Conservation (phyloP, 805 yeast species). For the Kuraishia piskuri region DNA sequence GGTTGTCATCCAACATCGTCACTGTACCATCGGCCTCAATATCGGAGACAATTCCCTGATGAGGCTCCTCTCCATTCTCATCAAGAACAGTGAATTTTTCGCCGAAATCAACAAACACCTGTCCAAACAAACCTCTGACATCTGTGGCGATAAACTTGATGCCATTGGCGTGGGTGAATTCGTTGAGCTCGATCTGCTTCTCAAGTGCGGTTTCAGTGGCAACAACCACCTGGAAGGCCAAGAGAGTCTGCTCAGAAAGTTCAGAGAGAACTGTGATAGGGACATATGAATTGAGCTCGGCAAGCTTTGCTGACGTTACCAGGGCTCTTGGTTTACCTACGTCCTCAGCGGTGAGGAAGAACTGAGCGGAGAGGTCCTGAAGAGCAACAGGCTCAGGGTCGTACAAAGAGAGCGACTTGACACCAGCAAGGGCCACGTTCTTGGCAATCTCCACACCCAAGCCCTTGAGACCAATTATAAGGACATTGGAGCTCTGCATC, state of each 20-base stretch:
- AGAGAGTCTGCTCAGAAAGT: constrained; percentile 44
- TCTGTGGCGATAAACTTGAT: constrained; percentile 80
- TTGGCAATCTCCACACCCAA: constrained; percentile 95
- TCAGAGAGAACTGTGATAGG: constrained; percentile 64
- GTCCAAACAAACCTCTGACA: constrained; percentile 82
- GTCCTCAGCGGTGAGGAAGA: constrained; percentile 64
- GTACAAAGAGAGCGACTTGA: constrained; percentile 76
- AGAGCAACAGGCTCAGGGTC: constrained; percentile 68
- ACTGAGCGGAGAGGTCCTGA: constrained; percentile 81
- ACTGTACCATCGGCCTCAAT: constrained; percentile 85
- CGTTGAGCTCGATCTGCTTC: constrained; percentile 67
- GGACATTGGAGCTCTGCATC: constrained; percentile 91
- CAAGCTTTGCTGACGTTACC: constrained; percentile 56
- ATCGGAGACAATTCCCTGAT: constrained; percentile 79
- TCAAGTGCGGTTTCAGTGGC: constrained; percentile 70
- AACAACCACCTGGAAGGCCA: constrained; percentile 71
- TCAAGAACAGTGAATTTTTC: constrained; percentile 71
- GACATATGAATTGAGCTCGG: constrained; percentile 85
- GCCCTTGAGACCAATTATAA: constrained; percentile 85
- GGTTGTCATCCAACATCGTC: constrained; percentile 83
- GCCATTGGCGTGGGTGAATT: constrained; percentile 60
- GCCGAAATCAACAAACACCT: constrained; percentile 87
- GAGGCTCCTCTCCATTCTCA: constrained; percentile 89
- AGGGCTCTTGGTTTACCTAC: constrained; percentile 73
- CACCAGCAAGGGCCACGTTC: constrained; percentile 95